Conservation (phyloP, 1,139 yeast species). For the Blastobotrys elegans region DNA sequence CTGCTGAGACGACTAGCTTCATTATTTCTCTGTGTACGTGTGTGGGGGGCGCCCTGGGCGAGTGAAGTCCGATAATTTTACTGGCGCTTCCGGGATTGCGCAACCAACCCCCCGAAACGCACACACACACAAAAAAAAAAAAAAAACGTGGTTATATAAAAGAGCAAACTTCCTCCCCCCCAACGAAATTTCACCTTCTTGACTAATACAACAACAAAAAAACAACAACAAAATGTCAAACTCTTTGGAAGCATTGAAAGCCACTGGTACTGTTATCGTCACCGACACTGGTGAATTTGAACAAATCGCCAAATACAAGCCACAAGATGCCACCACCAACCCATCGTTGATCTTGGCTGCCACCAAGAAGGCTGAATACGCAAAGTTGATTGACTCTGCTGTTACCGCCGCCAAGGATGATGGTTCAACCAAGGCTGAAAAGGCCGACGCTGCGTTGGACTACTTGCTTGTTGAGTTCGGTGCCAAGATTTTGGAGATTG, state of each 20-base stretch:
- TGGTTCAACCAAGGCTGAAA: slow-evolving; percentile 51
- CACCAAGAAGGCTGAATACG: slow-evolving; percentile 82
- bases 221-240: slow-evolving; percentile 42
- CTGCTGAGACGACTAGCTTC: slow-evolving; percentile 9
- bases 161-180: not conserved
- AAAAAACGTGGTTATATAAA: not conserved
- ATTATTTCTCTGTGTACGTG: not conserved
- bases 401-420: slow-evolving; percentile 72
- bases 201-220: not conserved
- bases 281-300: slow-evolving; percentile 99
- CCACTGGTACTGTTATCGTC: slow-evolving; percentile 92
- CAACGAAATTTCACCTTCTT: not conserved
- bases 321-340: slow-evolving; percentile 99
- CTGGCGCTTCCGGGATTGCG: no score
- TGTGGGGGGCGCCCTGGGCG: no score
- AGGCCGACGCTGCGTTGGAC: slow-evolving; percentile 78
- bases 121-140: no score
- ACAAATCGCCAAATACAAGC: slow-evolving; percentile 87
- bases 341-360: slow-evolving; percentile 98
- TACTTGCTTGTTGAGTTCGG: slow-evolving; percentile 94
- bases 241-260: slow-evolving; percentile 90
- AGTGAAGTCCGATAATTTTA: no score
- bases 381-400: slow-evolving; percentile 85
- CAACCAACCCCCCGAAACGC: no score
- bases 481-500: slow-evolving; percentile 84